Evolutionary conservation across 176 grass and related monocot species (phyloP).

Genomic region (sorghum (Sorghum bicolor)): DNA sequence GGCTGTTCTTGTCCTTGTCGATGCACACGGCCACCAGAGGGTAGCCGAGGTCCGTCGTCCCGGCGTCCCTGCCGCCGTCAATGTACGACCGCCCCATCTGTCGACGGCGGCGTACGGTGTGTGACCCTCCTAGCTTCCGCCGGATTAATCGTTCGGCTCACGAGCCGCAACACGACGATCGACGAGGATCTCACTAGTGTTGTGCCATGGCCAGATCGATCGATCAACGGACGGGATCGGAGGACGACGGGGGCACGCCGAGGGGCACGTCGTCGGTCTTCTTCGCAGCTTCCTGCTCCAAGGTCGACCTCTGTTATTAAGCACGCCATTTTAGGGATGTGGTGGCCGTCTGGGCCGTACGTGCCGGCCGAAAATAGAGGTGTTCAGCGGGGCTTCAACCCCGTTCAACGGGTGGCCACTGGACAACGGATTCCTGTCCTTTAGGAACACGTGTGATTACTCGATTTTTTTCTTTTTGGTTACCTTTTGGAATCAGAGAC

Average conservation of each 20-base stretch:
- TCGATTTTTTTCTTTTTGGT: not conserved
- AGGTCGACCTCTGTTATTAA: conserved; percentile 19
- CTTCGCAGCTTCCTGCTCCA: not conserved
- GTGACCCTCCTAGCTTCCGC: not conserved
- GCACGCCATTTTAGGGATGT: conserved; percentile 15
- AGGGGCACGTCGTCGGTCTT: not conserved
- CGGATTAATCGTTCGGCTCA: not conserved
- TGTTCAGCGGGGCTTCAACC: not conserved
- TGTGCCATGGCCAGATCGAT: conserved; percentile 15
- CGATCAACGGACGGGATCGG: not conserved
- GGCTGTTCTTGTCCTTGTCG: conserved; percentile 80
- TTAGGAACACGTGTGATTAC: not conserved
- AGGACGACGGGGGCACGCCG: not conserved
- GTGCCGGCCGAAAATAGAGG: not conserved
- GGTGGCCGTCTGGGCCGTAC: not conserved
- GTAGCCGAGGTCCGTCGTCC: conserved; percentile 9
- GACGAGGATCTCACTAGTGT: not conserved
- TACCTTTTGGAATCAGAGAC: too few species aligned
- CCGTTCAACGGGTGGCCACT: conserved; percentile 22
- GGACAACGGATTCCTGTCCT: not conserved
- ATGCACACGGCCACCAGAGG: conserved; percentile 79
- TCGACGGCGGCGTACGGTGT: not conserved
- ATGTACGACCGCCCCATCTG: conserved; percentile 50
- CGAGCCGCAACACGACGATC: not conserved
- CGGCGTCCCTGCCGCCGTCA: not conserved